Conservation (phyloP, 805 yeast species). For the Yarrowia divulgata region DNA sequence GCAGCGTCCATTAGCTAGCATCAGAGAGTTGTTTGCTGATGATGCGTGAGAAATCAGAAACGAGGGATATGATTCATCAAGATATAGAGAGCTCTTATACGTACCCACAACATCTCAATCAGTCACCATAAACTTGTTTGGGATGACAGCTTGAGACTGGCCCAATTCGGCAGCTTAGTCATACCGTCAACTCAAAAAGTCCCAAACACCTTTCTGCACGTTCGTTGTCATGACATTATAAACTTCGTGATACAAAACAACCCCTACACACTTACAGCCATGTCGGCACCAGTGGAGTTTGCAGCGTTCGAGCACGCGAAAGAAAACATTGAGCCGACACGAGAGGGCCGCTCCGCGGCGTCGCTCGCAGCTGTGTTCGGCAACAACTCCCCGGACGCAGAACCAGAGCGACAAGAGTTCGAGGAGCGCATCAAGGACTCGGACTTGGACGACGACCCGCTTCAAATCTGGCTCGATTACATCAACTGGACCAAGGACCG, state of each 20-base stretch:
- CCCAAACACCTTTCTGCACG: conserved; percentile 35
- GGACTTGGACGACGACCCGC: conserved; percentile 72
- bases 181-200: not conserved
- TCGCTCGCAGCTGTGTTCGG: conserved; percentile 59
- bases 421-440: conserved; percentile 60
- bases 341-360: conserved; percentile 72
- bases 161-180: conserved; percentile 1
- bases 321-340: conserved; percentile 60
- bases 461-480: conserved; percentile 76
- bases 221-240: conserved; percentile 26
- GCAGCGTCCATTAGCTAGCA: not conserved
- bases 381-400: conserved; percentile 30
- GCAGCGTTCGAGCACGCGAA: conserved; percentile 66
- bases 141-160: not conserved
- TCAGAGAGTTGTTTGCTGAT: too few relatives aligned
- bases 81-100: too few relatives aligned
- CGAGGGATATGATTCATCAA: too few relatives aligned
- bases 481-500: conserved; percentile 69
- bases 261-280: conserved; percentile 37
- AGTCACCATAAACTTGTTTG: not conserved
- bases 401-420: conserved; percentile 53
- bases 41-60: too few relatives aligned
- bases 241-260: conserved; percentile 28
- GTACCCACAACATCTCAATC: too few relatives aligned
- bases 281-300: conserved; percentile 50